Percentiles rank a stretch among this genome's conserved stretches.
These are phyloP conservation scores for Gaeumannomyces tritici DNA, from an alignment of 2,329 filamentous ascomycete genomes.

Conservation along the genomic window DNA sequence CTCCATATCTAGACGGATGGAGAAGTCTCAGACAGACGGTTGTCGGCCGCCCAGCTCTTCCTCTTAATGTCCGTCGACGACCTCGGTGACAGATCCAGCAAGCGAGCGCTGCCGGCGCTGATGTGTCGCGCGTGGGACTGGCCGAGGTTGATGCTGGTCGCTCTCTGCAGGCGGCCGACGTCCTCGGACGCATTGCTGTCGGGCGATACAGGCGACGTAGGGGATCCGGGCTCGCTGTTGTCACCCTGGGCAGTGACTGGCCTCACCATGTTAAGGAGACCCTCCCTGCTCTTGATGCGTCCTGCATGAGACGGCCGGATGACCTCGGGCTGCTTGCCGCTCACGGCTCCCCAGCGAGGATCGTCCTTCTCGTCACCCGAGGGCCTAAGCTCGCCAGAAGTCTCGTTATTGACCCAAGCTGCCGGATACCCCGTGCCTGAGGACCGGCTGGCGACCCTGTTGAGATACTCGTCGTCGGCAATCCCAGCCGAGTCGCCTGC, in stretches of 20 bases:
- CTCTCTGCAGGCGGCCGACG: slow-evolving; percentile 42
- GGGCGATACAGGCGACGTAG: not conserved
- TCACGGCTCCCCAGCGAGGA: slow-evolving; percentile 39
- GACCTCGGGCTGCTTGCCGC: slow-evolving; percentile 41
- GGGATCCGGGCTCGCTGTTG: slow-evolving; percentile 4
- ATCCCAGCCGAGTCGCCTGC: slow-evolving; percentile 55
- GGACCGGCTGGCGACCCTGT: slow-evolving; percentile 31
- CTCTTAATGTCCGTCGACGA: slow-evolving; percentile 40
- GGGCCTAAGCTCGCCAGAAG: slow-evolving; percentile 39
- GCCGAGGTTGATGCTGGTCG: slow-evolving; percentile 60
- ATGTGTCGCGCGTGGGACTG: slow-evolving; percentile 59
- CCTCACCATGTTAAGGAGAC: slow-evolving; percentile 33
- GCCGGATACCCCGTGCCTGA: slow-evolving; percentile 8
- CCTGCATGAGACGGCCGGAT: slow-evolving; percentile 44
- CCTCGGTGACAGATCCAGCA: slow-evolving; percentile 57
- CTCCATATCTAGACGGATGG: too few species aligned
- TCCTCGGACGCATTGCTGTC: slow-evolving; percentile 5
- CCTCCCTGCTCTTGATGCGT: slow-evolving; percentile 42
- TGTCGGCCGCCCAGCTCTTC: slow-evolving; percentile 11
- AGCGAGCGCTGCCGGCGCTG: slow-evolving; percentile 67
- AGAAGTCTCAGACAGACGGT: not conserved
- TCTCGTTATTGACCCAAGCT: slow-evolving; percentile 24
- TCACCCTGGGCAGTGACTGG: slow-evolving; percentile 21
- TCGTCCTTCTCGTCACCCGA: slow-evolving; percentile 51
- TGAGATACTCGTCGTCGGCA: slow-evolving; percentile 68